Percentiles rank a stretch among this genome's conserved stretches.
These are phyloP conservation scores for Flaveria linearis DNA, from an alignment of 129 eudicot genomes.

Conservation along the genomic window DNA sequence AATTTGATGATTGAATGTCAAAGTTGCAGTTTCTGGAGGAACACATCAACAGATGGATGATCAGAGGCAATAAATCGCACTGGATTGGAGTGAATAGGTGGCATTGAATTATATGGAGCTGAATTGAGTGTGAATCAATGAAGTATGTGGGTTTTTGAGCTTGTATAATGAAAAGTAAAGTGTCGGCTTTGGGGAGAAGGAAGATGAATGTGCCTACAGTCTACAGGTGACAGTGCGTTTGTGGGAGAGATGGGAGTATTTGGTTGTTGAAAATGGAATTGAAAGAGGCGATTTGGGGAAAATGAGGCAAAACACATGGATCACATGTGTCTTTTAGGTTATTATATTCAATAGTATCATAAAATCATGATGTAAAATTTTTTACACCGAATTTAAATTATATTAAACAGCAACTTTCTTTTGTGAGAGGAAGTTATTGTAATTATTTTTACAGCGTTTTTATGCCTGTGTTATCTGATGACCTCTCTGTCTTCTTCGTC, in stretches of 20 bases:
- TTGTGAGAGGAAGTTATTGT: too few relatives aligned
- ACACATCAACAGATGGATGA: constrained; percentile 9
- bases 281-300: constrained; percentile 25
- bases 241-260: constrained; percentile 13
- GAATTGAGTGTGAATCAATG: neutral
- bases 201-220: neutral
- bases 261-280: constrained; percentile 6
- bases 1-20: neutral
- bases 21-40: constrained; percentile 11
- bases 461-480: too few relatives aligned
- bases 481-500: too few relatives aligned
- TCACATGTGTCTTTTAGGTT: neutral
- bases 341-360: too few relatives aligned
- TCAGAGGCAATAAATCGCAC: neutral
- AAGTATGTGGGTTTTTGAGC: neutral
- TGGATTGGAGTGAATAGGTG: constrained; percentile 3
- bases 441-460: too few relatives aligned
- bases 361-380: too few relatives aligned
- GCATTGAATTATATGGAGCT: neutral
- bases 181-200: constrained; percentile 35
- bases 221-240: constrained; percentile 20
- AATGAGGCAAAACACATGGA: neutral
- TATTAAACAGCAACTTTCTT: too few relatives aligned
- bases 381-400: too few relatives aligned
- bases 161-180: neutral